phyloP scores from a whole-genome alignment of 2,329 filamentous ascomycete genomes.

The Phyllosticta citriasiana region DNA sequence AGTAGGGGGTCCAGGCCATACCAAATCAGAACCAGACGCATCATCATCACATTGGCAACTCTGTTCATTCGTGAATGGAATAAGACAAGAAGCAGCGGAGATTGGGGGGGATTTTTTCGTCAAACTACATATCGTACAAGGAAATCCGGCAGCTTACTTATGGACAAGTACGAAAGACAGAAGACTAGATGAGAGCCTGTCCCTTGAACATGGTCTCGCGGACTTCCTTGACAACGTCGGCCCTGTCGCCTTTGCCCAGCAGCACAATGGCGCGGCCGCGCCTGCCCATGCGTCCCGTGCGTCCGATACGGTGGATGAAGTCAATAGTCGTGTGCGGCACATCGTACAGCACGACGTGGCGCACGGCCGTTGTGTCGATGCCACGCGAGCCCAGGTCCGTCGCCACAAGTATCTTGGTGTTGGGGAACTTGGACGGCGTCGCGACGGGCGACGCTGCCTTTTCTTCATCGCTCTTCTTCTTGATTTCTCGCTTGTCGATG shows the following conservation, averaged over 20 bases:
- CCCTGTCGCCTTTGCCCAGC: slow-evolving; percentile 79
- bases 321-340: slow-evolving; percentile 98
- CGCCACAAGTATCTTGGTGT: slow-evolving; percentile 80
- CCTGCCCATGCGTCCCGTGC: slow-evolving; percentile 85
- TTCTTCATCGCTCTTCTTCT: background rate
- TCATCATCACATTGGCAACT: slow-evolving; percentile 1
- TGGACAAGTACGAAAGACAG: background rate
- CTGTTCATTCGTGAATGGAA: background rate
- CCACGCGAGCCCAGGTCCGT: slow-evolving; percentile 88
- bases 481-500: slow-evolving; percentile 8
- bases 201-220: slow-evolving; percentile 58
- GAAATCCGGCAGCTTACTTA: background rate
- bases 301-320: slow-evolving; percentile 90
- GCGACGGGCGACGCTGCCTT: background rate
- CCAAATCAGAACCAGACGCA: too few relatives aligned
- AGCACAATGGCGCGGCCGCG: slow-evolving; percentile 83
- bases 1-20: background rate
- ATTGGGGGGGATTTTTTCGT: too few relatives aligned
- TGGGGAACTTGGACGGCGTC: background rate
- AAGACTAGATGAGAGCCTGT: slow-evolving; percentile 36
- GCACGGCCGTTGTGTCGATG: slow-evolving; percentile 85
- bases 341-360: slow-evolving; percentile 88
- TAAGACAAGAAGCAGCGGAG: background rate
- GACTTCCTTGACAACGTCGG: slow-evolving; percentile 85
- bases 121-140: background rate